These are phyloP conservation scores for Coniochaeta ligniaria DNA, from an alignment of 2,329 filamentous ascomycete species.

Conservation along the genomic window DNA sequence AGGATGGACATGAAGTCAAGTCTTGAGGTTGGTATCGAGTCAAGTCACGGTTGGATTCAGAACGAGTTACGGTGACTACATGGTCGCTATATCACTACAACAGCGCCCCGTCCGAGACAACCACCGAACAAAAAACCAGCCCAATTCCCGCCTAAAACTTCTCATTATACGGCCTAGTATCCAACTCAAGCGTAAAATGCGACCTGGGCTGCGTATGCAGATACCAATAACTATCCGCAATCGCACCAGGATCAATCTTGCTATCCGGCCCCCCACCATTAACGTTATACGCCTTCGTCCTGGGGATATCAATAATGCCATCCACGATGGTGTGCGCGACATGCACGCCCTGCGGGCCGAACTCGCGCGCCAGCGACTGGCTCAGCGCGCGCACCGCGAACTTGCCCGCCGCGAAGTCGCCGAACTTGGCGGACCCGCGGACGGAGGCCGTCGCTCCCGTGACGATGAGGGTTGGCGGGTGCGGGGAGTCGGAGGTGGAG, in stretches of 20 bases:
- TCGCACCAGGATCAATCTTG: conserved; percentile 70
- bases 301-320: conserved; percentile 75
- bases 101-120: no score
- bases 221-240: conserved; percentile 81
- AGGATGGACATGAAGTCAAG: not conserved
- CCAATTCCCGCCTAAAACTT: conserved; percentile 57
- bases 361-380: conserved; percentile 74
- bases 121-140: not conserved
- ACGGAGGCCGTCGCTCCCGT: conserved; percentile 80
- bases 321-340: conserved; percentile 79
- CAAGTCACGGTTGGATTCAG: not conserved
- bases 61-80: not conserved
- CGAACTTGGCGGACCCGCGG: conserved; percentile 62
- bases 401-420: conserved; percentile 70
- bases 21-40: not conserved
- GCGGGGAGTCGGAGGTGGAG: conserved; percentile 41
- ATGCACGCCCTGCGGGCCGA: conserved; percentile 77
- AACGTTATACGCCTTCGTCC: conserved; percentile 45
- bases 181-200: conserved; percentile 75
- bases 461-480: conserved; percentile 76
- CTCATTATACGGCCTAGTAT: conserved; percentile 73
- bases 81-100: not conserved
- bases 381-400: conserved; percentile 69
- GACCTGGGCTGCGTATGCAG: conserved; percentile 74
- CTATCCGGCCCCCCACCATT: conserved; percentile 42